Conservation (phyloP, 208 protist species). For the Trypanosomatidae sp. region DNA sequence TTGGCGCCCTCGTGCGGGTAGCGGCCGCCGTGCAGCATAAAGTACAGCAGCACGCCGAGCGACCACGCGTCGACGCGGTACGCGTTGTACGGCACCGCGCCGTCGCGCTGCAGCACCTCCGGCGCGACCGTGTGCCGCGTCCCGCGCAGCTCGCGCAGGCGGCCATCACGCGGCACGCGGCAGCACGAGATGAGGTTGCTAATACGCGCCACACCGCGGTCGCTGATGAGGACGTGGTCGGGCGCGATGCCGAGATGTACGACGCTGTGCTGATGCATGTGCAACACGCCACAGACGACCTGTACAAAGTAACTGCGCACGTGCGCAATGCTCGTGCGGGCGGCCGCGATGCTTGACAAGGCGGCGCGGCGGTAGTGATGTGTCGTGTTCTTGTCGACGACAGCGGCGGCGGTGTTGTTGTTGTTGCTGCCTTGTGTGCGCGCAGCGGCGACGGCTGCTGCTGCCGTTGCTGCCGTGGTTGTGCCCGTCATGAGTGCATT, state of each 20-base stretch:
- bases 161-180: constrained; percentile 26
- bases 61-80: constrained; percentile 73
- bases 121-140: constrained; percentile 79
- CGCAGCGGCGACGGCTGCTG: too few species aligned
- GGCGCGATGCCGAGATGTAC: constrained; percentile 74
- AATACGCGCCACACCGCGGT: constrained; percentile 45
- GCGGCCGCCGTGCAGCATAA: constrained; percentile 71
- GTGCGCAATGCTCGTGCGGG: constrained; percentile 3
- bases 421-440: too few species aligned
- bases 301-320: constrained; percentile 41
- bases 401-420: too few species aligned
- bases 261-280: constrained; percentile 61
- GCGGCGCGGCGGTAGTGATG: too few species aligned
- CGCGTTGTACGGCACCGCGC: constrained; percentile 60
- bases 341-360: background rate
- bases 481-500: too few species aligned
- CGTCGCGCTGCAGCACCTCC: constrained; percentile 43
- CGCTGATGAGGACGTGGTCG: constrained; percentile 71
- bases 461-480: too few species aligned
- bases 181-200: constrained; percentile 62
- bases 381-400: too few species aligned
- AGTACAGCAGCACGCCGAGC: constrained; percentile 73
- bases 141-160: constrained; percentile 42
- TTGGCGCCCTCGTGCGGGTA: constrained; percentile 85
- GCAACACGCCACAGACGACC: constrained; percentile 48